Percentiles rank a stretch among this genome's conserved stretches.
Conservation (phyloP, 2,329 filamentous ascomycete species). For the Pseudofabraea citricarpa region DNA sequence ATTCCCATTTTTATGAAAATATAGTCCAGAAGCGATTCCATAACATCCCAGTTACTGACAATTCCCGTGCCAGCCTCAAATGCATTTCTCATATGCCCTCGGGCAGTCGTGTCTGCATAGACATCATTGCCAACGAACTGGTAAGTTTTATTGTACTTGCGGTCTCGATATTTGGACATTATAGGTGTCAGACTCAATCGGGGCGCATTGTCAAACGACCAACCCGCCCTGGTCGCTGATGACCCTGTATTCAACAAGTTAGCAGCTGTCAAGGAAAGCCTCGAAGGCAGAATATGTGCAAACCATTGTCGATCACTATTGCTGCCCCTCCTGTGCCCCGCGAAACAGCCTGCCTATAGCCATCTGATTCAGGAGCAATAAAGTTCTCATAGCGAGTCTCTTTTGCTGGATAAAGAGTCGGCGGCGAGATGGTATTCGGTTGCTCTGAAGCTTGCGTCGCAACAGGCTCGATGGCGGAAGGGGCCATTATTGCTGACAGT, state of each 20-base stretch:
- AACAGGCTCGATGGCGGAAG: slow-evolving; percentile 23
- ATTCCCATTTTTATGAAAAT: slow-evolving; percentile 91
- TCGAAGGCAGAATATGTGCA: slow-evolving; percentile 3
- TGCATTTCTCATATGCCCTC: slow-evolving; percentile 82
- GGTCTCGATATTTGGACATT: slow-evolving; percentile 91
- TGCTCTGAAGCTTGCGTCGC: slow-evolving; percentile 31
- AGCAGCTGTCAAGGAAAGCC: slow-evolving; percentile 8
- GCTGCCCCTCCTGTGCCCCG: slow-evolving; percentile 55
- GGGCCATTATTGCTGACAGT: slow-evolving; percentile 29
- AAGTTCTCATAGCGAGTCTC: slow-evolving; percentile 57
- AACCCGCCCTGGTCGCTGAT: slow-evolving; percentile 83
- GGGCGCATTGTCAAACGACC: slow-evolving; percentile 87
- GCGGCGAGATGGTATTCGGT: slow-evolving; percentile 46
- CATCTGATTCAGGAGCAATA: slow-evolving; percentile 54
- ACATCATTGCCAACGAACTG: slow-evolving; percentile 90
- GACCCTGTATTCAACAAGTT: slow-evolving; percentile 56
- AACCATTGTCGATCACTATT: slow-evolving; percentile 98
- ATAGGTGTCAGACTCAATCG: slow-evolving; percentile 79
- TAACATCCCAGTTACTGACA: slow-evolving; percentile 95
- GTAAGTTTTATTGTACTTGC: slow-evolving; percentile 87
- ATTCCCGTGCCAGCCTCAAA: slow-evolving; percentile 90
- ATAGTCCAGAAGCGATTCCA: slow-evolving; percentile 93
- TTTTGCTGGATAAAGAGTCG: slow-evolving; percentile 53
- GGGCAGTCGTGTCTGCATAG: slow-evolving; percentile 88
- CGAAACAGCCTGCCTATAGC: slow-evolving; percentile 57